A percentile compares a stretch with the other conserved stretches of the same genome.
These are phyloP conservation scores for Passiflora organensis DNA, from an alignment of 345 rosid species.

Conservation along the genomic window DNA sequence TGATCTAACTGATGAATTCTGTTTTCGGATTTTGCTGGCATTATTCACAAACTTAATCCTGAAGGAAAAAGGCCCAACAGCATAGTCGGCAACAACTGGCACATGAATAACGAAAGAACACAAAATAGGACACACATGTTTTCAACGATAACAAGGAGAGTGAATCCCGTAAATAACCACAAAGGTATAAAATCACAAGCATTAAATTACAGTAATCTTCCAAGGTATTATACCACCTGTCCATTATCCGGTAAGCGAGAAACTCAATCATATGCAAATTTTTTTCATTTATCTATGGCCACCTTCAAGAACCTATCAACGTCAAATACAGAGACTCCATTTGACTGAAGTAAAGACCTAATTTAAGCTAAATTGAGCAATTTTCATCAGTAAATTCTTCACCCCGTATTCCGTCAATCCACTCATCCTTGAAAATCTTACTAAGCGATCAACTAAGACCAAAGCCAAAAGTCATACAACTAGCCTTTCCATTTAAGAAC, in stretches of 20 bases:
- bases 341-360: slow-evolving; percentile 1
- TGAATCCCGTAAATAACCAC: too few relatives aligned
- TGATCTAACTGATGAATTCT: slow-evolving; percentile 27
- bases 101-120: too few relatives aligned
- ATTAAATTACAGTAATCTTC: too few relatives aligned
- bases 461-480: background rate
- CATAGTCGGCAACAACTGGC: background rate
- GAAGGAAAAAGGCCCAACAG: slow-evolving; percentile 1
- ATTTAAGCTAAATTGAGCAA: slow-evolving; percentile 2
- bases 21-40: slow-evolving; percentile 41
- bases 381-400: slow-evolving; percentile 6
- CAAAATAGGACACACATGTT: too few relatives aligned
- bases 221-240: background rate
- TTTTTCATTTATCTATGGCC: too few relatives aligned
- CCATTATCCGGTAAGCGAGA: background rate
- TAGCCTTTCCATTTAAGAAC: background rate
- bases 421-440: background rate
- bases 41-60: slow-evolving; percentile 25
- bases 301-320: too few relatives aligned
- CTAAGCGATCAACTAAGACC: background rate
- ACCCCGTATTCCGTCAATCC: slow-evolving; percentile 1
- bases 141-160: too few relatives aligned
- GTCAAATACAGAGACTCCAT: too few relatives aligned
- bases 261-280: background rate
- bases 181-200: too few relatives aligned